Percentiles rank a stretch among this genome's conserved stretches.
These are phyloP conservation scores for Trichoderma atrobrunneum DNA, from an alignment of 2,329 filamentous ascomycete genomes.

Conservation along the genomic window DNA sequence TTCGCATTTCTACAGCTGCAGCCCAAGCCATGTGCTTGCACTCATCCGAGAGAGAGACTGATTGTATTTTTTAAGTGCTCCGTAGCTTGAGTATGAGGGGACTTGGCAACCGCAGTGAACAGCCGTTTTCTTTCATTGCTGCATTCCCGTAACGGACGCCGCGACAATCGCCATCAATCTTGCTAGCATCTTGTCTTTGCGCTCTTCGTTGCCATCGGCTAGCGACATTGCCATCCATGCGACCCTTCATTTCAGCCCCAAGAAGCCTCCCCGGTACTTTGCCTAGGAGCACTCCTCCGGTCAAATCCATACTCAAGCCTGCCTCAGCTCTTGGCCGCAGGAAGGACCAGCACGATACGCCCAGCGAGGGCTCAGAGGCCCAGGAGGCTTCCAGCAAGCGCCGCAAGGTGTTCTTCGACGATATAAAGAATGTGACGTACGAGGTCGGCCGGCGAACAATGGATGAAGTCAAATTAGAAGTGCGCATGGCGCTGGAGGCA, in stretches of 20 bases:
- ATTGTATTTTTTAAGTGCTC: not conserved
- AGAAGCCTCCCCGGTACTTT: constrained; percentile 35
- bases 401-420: constrained; percentile 57
- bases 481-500: constrained; percentile 54
- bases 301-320: constrained; percentile 54
- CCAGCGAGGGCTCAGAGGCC: constrained; percentile 39
- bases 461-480: constrained; percentile 54
- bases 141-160: constrained; percentile 3
- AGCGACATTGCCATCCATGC: constrained; percentile 24
- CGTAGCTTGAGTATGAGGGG: constrained; percentile 4
- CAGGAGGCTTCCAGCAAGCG: constrained; percentile 50
- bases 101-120: not conserved
- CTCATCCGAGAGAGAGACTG: not conserved
- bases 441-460: constrained; percentile 53
- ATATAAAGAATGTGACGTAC: constrained; percentile 55
- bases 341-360: constrained; percentile 42
- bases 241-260: constrained; percentile 36
- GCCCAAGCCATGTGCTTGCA: constrained; percentile 8
- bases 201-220: not conserved
- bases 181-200: not conserved
- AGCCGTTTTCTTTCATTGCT: not conserved
- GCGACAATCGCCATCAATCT: not conserved
- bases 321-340: constrained; percentile 44
- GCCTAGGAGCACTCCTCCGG: constrained; percentile 39
- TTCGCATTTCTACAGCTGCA: not conserved